These are phyloP conservation scores for Streptanthus diversifolius DNA, from an alignment of 345 rosid genomes.

Conservation along the genomic window DNA sequence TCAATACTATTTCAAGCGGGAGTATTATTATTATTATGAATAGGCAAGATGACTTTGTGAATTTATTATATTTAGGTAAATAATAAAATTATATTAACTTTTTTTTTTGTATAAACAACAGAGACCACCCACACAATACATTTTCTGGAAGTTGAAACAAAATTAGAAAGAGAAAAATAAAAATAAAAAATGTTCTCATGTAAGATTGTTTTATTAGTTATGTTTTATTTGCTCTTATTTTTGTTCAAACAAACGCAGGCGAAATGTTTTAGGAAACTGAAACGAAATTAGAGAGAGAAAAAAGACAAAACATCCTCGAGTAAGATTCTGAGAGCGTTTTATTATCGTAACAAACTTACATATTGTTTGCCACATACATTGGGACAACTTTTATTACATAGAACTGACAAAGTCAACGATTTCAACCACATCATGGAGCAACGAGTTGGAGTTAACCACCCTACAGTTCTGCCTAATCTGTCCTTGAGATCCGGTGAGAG, in stretches of 20 bases:
- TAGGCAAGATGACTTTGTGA: no score
- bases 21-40: no score
- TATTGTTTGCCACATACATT: neutral
- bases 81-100: no score
- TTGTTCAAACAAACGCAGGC: no score
- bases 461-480: constrained; percentile 55
- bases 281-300: neutral
- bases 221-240: no score
- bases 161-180: no score
- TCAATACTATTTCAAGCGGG: neutral
- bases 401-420: constrained; percentile 7
- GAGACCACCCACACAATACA: neutral
- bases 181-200: no score
- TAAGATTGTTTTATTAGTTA: no score
- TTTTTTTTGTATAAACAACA: no score
- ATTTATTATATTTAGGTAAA: neutral
- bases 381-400: constrained; percentile 5
- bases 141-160: neutral
- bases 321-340: neutral
- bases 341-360: neutral
- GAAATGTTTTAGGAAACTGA: neutral
- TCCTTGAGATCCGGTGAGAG: constrained; percentile 48
- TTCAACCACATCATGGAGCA: constrained; percentile 6
- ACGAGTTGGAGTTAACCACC: constrained; percentile 18
- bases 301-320: neutral